A percentile compares a stretch with the other conserved stretches of the same genome.
Conservation (phyloP, 352 stramenopile species). For the Thraustotheca clavata region DNA sequence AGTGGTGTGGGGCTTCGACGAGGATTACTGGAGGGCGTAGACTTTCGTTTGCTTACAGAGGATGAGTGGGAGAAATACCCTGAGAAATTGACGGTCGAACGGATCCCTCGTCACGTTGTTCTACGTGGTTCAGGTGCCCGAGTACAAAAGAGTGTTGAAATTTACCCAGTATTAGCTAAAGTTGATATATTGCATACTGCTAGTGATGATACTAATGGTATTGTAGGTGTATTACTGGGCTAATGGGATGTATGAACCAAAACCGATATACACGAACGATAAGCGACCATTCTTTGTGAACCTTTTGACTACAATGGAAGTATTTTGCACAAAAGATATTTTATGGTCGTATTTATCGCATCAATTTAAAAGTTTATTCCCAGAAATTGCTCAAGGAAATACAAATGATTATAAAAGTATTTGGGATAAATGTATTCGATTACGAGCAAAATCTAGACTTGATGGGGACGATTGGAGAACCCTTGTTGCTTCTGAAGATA, state of each 20-base stretch:
- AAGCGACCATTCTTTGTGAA: constrained; percentile 4
- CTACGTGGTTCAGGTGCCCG: constrained; percentile 25
- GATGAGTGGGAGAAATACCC: constrained; percentile 6
- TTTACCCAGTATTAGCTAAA: constrained; percentile 44
- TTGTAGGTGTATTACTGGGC: constrained; percentile 34
- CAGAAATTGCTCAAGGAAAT: neutral
- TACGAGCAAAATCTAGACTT: neutral
- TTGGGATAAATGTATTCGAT: neutral
- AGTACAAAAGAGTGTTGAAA: constrained; percentile 42
- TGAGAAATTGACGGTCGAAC: constrained; percentile 21
- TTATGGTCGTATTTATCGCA: neutral
- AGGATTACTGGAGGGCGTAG: constrained; percentile 7
- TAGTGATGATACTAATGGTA: too few species aligned
- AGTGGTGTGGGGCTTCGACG: constrained; percentile 15
- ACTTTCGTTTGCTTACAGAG: constrained; percentile 8
- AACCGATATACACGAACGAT: neutral
- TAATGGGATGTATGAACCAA: constrained; percentile 28
- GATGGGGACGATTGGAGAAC: neutral
- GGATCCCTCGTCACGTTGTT: constrained; percentile 56
- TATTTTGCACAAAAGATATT: constrained; percentile 9
- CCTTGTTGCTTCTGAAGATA: constrained; percentile 4
- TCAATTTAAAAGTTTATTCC: neutral
- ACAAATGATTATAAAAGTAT: neutral
- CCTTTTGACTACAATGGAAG: neutral
- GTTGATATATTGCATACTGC: too few species aligned